A percentile compares a stretch with the other conserved stretches of the same genome.
Evolutionary conservation across 441 rosid species (phyloP).

Genomic region (Metrosideros polymorpha): DNA sequence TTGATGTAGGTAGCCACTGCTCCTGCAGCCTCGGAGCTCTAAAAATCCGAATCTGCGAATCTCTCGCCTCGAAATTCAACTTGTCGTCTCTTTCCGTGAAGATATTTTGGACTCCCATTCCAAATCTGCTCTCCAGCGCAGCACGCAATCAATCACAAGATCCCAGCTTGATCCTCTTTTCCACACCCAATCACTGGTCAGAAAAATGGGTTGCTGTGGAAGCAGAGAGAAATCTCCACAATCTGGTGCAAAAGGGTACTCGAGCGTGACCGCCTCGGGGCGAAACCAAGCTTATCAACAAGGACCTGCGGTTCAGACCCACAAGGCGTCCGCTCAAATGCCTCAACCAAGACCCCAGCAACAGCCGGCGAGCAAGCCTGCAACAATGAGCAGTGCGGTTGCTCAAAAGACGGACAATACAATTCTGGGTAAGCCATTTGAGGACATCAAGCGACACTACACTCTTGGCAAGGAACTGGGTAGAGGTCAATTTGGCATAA

Average conservation of each 20-base stretch:
- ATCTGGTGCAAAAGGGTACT: slow-evolving; percentile 14
- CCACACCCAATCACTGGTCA: neutral
- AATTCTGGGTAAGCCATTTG: slow-evolving; percentile 65
- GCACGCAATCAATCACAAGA: neutral
- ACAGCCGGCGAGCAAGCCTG: slow-evolving; percentile 5
- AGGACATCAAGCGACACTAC: slow-evolving; percentile 51
- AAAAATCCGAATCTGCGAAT: neutral
- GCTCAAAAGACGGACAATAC: slow-evolving; percentile 26
- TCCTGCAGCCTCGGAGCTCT: neutral
- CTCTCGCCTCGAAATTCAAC: neutral
- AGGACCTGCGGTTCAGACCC: slow-evolving; percentile 7
- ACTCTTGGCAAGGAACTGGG: slow-evolving; percentile 71
- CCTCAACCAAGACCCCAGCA: slow-evolving; percentile 5
- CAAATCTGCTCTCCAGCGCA: neutral
- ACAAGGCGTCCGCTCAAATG: slow-evolving; percentile 14
- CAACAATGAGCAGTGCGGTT: slow-evolving; percentile 6
- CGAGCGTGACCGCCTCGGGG: slow-evolving; percentile 5
- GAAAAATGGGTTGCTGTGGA: slow-evolving; percentile 53
- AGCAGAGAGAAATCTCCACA: slow-evolving; percentile 35
- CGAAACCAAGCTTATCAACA: slow-evolving; percentile 17
- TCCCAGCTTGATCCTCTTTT: neutral
- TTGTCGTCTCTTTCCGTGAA: neutral
- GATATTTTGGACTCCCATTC: neutral
- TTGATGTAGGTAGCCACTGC: neutral
- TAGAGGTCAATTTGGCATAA: slow-evolving; percentile 85